These are phyloP conservation scores for Pythium rhizo-oryzae DNA, from an alignment of 352 stramenopile species.

Conservation along the genomic window DNA sequence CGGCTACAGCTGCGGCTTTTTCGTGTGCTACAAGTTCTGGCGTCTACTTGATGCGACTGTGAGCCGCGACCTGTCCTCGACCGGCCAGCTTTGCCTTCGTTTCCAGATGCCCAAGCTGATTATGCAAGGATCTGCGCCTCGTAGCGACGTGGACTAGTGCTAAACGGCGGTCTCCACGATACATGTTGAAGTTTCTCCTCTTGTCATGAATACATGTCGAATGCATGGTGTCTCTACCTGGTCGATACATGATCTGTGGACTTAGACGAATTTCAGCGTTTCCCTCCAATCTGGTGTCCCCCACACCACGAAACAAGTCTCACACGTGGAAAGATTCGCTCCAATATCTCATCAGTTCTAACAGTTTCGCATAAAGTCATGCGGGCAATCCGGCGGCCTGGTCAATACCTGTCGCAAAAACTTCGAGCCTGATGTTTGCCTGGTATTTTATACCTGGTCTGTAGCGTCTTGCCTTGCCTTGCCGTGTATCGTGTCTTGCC, in stretches of 20 bases:
- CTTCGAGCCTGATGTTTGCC: neutral
- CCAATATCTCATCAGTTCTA: neutral
- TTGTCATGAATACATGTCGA: neutral
- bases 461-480: too few species aligned
- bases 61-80: slow-evolving; percentile 1
- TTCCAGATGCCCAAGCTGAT: neutral
- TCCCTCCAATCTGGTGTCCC: neutral
- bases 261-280: neutral
- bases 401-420: neutral
- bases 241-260: neutral
- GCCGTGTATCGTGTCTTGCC: too few species aligned
- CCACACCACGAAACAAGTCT: neutral
- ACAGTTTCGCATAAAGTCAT: neutral
- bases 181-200: neutral
- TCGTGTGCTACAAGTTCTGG: slow-evolving; percentile 10
- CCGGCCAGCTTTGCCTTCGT: neutral
- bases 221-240: neutral
- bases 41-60: neutral
- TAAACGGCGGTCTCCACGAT: neutral
- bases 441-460: neutral
- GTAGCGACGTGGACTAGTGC: too few species aligned
- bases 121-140: neutral
- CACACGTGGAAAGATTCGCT: neutral
- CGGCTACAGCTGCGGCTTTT: slow-evolving; percentile 2
- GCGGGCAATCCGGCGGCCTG: neutral